Percentiles rank a stretch among this genome's conserved stretches.
Evolutionary conservation across 352 stramenopile genomes (phyloP).

Genomic region (Phytophthora cryptogea): DNA sequence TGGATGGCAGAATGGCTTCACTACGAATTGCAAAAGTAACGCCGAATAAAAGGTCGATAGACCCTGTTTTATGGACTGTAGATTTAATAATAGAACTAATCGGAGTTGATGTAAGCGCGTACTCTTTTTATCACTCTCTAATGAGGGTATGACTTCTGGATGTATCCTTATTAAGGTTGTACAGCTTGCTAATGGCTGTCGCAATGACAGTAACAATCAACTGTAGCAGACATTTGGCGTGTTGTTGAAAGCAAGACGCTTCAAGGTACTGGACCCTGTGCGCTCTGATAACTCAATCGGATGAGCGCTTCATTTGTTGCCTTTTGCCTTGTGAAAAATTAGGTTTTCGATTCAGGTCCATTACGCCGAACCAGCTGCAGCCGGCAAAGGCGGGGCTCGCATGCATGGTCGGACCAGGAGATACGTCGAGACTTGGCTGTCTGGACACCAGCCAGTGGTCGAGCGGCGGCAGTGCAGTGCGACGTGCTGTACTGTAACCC

Average conservation of each 20-base stretch:
- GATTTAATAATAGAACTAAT: too few species aligned
- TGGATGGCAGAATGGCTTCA: neutral
- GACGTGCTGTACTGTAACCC: too few species aligned
- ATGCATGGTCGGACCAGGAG: neutral
- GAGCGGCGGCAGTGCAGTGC: neutral
- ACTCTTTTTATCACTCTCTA: too few species aligned
- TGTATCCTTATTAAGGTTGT: too few species aligned
- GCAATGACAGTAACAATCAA: too few species aligned
- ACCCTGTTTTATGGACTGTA: too few species aligned
- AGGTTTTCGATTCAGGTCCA: neutral
- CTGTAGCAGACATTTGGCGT: too few species aligned
- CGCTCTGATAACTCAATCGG: too few species aligned
- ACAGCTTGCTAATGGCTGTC: too few species aligned
- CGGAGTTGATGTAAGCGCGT: too few species aligned
- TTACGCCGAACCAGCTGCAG: conserved; percentile 1
- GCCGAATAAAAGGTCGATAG: too few species aligned
- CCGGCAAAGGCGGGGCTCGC: conserved; percentile 5
- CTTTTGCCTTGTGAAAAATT: neutral
- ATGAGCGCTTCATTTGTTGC: neutral
- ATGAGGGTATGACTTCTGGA: too few species aligned
- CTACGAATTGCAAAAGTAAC: neutral
- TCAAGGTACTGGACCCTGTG: neutral
- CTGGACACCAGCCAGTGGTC: conserved; percentile 12
- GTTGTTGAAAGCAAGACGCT: neutral
- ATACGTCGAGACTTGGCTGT: neutral